Percentiles rank a stretch among this genome's conserved stretches.
Evolutionary conservation across 2,329 filamentous ascomycete genomes (phyloP).

Genomic region (Cladophialophora immunda): DNA sequence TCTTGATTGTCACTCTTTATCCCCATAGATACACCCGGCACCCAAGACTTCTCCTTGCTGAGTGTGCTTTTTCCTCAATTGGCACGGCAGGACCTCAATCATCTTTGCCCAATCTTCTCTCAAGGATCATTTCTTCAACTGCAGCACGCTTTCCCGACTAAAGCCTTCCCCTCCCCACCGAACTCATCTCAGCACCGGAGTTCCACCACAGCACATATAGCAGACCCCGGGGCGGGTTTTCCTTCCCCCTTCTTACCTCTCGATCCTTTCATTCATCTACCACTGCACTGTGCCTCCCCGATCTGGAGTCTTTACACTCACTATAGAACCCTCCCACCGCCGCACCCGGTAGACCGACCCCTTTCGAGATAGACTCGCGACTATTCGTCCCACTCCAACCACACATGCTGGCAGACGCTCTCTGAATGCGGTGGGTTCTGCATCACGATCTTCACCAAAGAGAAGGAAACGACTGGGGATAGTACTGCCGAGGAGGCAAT

Average conservation of each 20-base stretch:
- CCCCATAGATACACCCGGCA: neutral
- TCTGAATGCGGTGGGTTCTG: constrained; percentile 37
- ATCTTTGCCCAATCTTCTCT: neutral
- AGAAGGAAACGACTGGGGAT: constrained; percentile 39
- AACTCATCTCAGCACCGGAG: neutral
- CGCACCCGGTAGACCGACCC: neutral
- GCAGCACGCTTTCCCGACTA: too few relatives aligned
- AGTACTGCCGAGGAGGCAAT: constrained; percentile 13
- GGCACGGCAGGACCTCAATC: neutral
- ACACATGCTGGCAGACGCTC: constrained; percentile 2
- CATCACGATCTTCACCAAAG: constrained; percentile 33
- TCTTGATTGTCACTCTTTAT: neutral
- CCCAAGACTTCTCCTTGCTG: constrained; percentile 7
- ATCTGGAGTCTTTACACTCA: neutral
- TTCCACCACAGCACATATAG: neutral
- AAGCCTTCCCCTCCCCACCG: neutral
- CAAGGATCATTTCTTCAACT: neutral
- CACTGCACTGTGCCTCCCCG: neutral
- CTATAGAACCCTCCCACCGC: neutral
- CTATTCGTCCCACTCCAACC: neutral
- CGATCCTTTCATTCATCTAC: constrained; percentile 3
- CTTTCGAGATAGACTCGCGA: neutral
- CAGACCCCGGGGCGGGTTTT: neutral
- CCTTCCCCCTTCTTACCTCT: neutral
- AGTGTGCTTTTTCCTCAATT: constrained; percentile 8